These are phyloP conservation scores for Prunus mira DNA, from an alignment of 306 rosid genomes.

Conservation along the genomic window DNA sequence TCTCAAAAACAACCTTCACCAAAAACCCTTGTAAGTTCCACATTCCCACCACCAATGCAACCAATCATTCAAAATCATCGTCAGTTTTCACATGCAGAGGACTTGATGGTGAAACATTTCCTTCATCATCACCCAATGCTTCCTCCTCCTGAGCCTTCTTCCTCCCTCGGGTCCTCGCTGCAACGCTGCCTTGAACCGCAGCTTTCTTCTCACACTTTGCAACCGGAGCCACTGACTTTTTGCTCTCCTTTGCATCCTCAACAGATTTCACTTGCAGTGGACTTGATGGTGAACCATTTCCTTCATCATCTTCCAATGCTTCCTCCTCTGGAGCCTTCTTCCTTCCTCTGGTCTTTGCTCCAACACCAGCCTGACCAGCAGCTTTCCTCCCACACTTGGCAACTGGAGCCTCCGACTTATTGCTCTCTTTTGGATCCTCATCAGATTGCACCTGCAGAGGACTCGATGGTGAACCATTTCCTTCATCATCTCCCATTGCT, in stretches of 20 bases:
- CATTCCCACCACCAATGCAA: background rate
- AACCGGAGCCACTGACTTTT: background rate
- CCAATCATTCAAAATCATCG: slow-evolving; percentile 14
- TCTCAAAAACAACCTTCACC: background rate
- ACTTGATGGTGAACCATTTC: slow-evolving; percentile 42
- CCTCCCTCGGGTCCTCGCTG: background rate
- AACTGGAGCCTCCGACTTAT: background rate
- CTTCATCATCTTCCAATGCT: background rate
- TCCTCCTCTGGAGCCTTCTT: background rate
- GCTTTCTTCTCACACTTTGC: background rate
- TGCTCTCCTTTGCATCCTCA: background rate
- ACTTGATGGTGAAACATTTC: slow-evolving; percentile 42
- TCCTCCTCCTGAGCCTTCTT: background rate
- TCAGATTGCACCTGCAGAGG: slow-evolving; percentile 38
- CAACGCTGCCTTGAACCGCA: background rate
- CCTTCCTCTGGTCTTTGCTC: background rate
- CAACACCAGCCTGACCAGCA: background rate
- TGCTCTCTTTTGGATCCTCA: background rate
- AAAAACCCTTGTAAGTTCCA: background rate
- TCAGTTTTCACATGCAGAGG: slow-evolving; percentile 34
- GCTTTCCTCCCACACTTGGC: background rate
- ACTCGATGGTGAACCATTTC: slow-evolving; percentile 42
- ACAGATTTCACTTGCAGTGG: slow-evolving; percentile 34
- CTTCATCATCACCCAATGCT: slow-evolving; percentile 4
- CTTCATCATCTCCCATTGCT: background rate